Evolutionary conservation across 169 alveolate genomes (phyloP).

Genomic region (Cryptosporidium meleagridis): DNA sequence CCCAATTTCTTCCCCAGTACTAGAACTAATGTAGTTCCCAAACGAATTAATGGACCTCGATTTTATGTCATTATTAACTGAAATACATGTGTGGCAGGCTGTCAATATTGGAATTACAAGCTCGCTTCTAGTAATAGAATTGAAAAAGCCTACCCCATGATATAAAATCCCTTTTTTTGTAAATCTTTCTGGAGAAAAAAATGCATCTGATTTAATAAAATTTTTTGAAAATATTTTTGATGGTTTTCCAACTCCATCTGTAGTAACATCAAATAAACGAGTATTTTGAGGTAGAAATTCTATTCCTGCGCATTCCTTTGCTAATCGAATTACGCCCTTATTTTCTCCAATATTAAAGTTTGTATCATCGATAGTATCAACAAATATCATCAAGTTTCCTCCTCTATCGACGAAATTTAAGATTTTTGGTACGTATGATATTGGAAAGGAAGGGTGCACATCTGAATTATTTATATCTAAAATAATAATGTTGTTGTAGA

Average conservation of each 20-base stretch:
- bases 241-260: not conserved
- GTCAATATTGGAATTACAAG: slow-evolving; percentile 36
- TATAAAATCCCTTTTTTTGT: slow-evolving; percentile 10
- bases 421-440: not conserved
- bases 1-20: slow-evolving; percentile 67
- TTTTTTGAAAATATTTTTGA: slow-evolving; percentile 21
- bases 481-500: slow-evolving; percentile 30
- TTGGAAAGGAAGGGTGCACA: slow-evolving; percentile 29
- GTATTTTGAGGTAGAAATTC: slow-evolving; percentile 41
- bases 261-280: slow-evolving; percentile 28
- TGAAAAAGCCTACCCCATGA: slow-evolving; percentile 45
- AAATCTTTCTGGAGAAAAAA: slow-evolving; percentile 53
- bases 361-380: slow-evolving; percentile 31
- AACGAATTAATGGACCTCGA: slow-evolving; percentile 2
- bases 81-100: slow-evolving; percentile 48
- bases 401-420: slow-evolving; percentile 46
- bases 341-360: not conserved
- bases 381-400: slow-evolving; percentile 22
- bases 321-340: slow-evolving; percentile 9
- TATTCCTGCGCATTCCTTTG: slow-evolving; percentile 72
- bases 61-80: not conserved
- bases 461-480: slow-evolving; percentile 9
- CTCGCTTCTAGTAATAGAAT: slow-evolving; percentile 2
- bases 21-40: slow-evolving; percentile 32
- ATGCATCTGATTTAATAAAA: slow-evolving; percentile 44